phyloP scores from a whole-genome alignment of 2,329 filamentous ascomycete genomes.

The Sporothrix globosa region DNA sequence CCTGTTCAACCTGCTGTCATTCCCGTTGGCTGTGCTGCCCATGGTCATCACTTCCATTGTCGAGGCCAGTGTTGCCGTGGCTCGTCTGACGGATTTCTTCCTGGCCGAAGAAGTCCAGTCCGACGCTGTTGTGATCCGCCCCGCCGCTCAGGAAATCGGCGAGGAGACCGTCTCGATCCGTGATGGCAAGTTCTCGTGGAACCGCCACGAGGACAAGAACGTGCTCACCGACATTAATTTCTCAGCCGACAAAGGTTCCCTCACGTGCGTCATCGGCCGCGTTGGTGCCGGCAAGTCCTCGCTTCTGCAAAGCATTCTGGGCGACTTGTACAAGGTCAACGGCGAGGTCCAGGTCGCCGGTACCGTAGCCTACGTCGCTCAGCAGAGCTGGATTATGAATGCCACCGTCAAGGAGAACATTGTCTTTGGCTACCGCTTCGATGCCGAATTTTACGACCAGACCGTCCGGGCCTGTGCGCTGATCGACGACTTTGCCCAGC shows the following conservation, averaged over 20 bases:
- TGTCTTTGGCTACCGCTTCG: conserved; percentile 91
- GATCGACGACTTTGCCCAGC: conserved; percentile 83
- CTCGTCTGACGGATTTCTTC: conserved; percentile 81
- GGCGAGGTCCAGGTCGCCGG: conserved; percentile 84
- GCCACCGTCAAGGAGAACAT: conserved; percentile 97
- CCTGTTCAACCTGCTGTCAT: conserved; percentile 93
- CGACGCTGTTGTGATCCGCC: conserved; percentile 74
- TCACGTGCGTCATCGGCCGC: conserved; percentile 88
- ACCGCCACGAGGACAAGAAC: conserved; percentile 73
- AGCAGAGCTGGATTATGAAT: conserved; percentile 96
- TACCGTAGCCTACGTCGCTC: conserved; percentile 85
- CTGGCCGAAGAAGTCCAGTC: conserved; percentile 85
- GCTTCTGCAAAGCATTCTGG: conserved; percentile 82
- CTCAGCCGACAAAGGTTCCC: conserved; percentile 85
- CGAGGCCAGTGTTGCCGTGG: conserved; percentile 90
- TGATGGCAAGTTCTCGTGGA: conserved; percentile 92
- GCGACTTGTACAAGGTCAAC: conserved; percentile 86
- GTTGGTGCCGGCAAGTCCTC: conserved; percentile 97
- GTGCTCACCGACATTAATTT: conserved; percentile 84
- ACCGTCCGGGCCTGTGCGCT: conserved; percentile 91
- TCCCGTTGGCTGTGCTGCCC: conserved; percentile 88
- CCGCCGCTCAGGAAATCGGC: conserved; percentile 72
- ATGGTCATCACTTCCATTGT: conserved; percentile 98
- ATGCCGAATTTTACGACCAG: conserved; percentile 90
- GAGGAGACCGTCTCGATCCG: conserved; percentile 84